Evolutionary conservation across 352 stramenopile species (phyloP).

Genomic region (Phytopythium chamaehyphon): DNA sequence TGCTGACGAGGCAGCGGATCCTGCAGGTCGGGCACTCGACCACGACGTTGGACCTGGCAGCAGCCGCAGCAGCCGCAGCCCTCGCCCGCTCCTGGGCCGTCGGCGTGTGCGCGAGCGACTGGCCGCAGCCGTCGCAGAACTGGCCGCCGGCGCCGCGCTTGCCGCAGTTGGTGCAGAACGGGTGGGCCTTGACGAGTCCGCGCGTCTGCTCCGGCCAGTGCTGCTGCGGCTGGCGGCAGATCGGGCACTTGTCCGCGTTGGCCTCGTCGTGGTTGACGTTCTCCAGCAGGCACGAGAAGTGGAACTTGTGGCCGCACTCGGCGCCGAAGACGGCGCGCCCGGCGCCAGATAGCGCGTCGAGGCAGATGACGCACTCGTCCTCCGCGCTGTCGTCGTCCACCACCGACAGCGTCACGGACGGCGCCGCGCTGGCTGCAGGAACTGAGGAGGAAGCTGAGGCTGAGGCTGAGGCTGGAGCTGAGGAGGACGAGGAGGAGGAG

Average conservation of each 20-base stretch:
- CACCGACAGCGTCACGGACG: slow-evolving; percentile 34
- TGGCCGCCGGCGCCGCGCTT: slow-evolving; percentile 67
- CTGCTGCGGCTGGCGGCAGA: slow-evolving; percentile 80
- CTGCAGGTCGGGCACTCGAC: slow-evolving; percentile 72
- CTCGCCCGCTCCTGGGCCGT: slow-evolving; percentile 67
- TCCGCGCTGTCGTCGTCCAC: slow-evolving; percentile 31
- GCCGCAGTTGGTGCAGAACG: slow-evolving; percentile 77
- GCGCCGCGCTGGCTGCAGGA: slow-evolving; percentile 11
- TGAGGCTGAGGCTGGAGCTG: no score
- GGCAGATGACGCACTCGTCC: slow-evolving; percentile 81
- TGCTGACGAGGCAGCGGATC: slow-evolving; percentile 76
- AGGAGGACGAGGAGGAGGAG: no score
- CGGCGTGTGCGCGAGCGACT: slow-evolving; percentile 66
- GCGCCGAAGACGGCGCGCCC: slow-evolving; percentile 76
- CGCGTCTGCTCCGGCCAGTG: slow-evolving; percentile 85
- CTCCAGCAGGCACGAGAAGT: slow-evolving; percentile 84
- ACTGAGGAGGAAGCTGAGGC: no score
- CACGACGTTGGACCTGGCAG: slow-evolving; percentile 63
- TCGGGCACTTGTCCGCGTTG: slow-evolving; percentile 86
- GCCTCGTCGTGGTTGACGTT: slow-evolving; percentile 89
- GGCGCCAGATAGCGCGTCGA: slow-evolving; percentile 67
- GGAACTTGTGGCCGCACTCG: slow-evolving; percentile 84
- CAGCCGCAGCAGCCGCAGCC: slow-evolving; percentile 37
- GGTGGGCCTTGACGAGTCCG: slow-evolving; percentile 81
- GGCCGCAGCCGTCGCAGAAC: slow-evolving; percentile 71